Evolutionary conservation across 1,284 basidiomycete genomes (phyloP).

Genomic region (Austroboletus niveus): DNA sequence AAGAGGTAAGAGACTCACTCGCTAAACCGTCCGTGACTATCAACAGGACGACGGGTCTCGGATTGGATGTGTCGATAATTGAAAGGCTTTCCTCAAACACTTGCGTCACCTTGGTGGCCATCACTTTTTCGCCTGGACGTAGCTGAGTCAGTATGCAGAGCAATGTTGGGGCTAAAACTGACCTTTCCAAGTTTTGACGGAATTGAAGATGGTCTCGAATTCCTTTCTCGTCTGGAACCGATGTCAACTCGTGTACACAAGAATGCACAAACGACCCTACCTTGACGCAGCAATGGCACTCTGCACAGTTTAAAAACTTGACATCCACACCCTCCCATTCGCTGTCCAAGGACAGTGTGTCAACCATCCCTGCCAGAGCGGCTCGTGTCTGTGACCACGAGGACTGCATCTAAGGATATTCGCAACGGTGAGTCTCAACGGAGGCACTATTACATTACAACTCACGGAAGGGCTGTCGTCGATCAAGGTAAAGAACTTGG

Average conservation of each 20-base stretch:
- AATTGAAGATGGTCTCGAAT: conserved; percentile 22
- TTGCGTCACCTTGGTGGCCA: conserved; percentile 17
- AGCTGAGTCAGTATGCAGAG: background rate
- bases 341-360: conserved; percentile 11
- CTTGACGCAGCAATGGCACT: conserved; percentile 10
- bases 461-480: conserved; percentile 26
- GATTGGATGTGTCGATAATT: conserved; percentile 1
- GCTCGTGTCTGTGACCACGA: conserved; percentile 23
- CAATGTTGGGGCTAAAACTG: conserved; percentile 1
- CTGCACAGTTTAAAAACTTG: conserved; percentile 18
- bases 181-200: conserved; percentile 23
- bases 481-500: conserved; percentile 25
- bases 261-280: background rate
- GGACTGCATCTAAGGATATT: conserved; percentile 18
- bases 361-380: conserved; percentile 17
- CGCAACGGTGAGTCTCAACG: background rate
- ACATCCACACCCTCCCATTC: conserved; percentile 23
- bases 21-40: conserved; percentile 26
- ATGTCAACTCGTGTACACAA: background rate
- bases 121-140: conserved; percentile 14
- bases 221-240: conserved; percentile 15
- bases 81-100: conserved; percentile 20
- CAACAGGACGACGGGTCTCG: conserved; percentile 17
- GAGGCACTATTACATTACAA: background rate
- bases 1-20: conserved; percentile 11